phyloP scores from a whole-genome alignment of 1,139 yeast genomes.

The Waltiozyma sp. region DNA sequence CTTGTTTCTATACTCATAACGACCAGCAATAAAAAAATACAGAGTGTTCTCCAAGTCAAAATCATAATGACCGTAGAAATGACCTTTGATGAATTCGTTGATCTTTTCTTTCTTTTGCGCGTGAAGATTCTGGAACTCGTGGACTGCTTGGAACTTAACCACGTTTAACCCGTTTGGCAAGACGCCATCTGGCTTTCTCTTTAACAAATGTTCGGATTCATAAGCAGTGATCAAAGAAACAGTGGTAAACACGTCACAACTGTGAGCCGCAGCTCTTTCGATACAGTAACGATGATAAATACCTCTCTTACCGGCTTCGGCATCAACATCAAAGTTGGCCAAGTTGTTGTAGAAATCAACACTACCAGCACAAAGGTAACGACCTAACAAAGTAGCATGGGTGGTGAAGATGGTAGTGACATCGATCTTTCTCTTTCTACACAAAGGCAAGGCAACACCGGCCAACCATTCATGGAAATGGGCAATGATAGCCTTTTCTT shows the following conservation, averaged over 20 bases:
- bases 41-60: constrained; percentile 89
- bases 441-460: constrained; percentile 88
- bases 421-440: constrained; percentile 85
- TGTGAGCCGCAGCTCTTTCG: constrained; percentile 92
- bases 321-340: constrained; percentile 87
- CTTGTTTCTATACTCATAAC: constrained; percentile 93
- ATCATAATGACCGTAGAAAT: constrained; percentile 92
- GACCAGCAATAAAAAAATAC: constrained; percentile 92
- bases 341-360: constrained; percentile 93
- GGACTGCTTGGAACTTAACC: constrained; percentile 93
- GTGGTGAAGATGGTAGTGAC: constrained; percentile 95
- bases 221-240: constrained; percentile 95
- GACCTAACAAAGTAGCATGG: constrained; percentile 90
- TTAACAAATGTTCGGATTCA: constrained; percentile 85
- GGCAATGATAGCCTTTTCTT: constrained; percentile 78
- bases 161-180: constrained; percentile 95
- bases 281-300: constrained; percentile 95
- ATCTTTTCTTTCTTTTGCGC: constrained; percentile 86
- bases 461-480: constrained; percentile 99
- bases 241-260: constrained; percentile 95
- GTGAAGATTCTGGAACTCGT: constrained; percentile 94
- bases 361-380: constrained; percentile 92
- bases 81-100: constrained; percentile 91
- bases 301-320: constrained; percentile 96
- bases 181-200: constrained; percentile 95